Evolutionary conservation across 176 grass and related monocot species (phyloP).

Genomic region (Avena atlantica): DNA sequence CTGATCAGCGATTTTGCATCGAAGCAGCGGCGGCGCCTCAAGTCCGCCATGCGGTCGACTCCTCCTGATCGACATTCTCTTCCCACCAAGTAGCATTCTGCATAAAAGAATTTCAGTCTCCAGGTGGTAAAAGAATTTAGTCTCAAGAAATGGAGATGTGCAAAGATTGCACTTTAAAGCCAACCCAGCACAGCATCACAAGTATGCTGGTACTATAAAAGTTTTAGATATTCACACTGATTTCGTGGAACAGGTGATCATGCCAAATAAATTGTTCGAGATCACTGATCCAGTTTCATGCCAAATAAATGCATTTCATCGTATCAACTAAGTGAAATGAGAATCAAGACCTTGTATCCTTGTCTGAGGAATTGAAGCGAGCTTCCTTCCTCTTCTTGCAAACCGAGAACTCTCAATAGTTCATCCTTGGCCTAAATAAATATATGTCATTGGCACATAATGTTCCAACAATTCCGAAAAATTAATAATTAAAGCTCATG

Average conservation of each 20-base stretch:
- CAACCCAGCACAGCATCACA: too few relatives aligned
- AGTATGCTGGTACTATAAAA: too few relatives aligned
- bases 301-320: not conserved
- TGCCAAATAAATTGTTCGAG: too few relatives aligned
- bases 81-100: conserved; percentile 99
- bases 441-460: not conserved
- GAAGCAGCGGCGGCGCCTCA: conserved; percentile 35
- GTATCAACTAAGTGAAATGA: not conserved
- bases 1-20: not conserved
- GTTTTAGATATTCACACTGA: too few relatives aligned
- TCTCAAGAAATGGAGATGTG: too few relatives aligned
- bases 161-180: too few relatives aligned
- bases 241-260: too few relatives aligned
- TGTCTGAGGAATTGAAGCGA: conserved; percentile 90
- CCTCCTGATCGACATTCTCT: conserved; percentile 81
- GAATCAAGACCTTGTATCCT: conserved; percentile 82
- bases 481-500: conserved; percentile 9
- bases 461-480: not conserved
- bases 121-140: too few relatives aligned
- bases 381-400: conserved; percentile 97
- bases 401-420: conserved; percentile 83
- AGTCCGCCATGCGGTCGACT: conserved; percentile 79
- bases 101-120: too few relatives aligned
- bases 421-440: conserved; percentile 82
- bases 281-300: too few relatives aligned